These are phyloP conservation scores for Cystobasidium slooffiae DNA, from an alignment of 1,284 basidiomycete species.

Conservation along the genomic window DNA sequence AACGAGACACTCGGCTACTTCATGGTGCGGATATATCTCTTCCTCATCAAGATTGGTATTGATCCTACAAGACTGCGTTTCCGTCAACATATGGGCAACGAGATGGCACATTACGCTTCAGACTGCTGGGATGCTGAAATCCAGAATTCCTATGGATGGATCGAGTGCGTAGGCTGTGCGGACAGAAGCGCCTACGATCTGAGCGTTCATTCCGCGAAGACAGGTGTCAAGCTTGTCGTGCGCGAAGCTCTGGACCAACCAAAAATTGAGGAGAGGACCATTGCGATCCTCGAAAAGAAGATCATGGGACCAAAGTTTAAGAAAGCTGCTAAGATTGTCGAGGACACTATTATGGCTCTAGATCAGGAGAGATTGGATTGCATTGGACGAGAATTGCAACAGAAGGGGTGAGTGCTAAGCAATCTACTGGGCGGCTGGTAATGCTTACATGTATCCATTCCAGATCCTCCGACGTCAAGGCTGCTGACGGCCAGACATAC, in stretches of 20 bases:
- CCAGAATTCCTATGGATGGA: slow-evolving; percentile 92
- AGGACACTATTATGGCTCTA: slow-evolving; percentile 71
- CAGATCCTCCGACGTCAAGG: slow-evolving; percentile 52
- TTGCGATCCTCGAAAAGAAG: slow-evolving; percentile 85
- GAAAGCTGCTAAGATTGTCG: slow-evolving; percentile 75
- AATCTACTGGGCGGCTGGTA: slow-evolving; percentile 45
- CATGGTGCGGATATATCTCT: slow-evolving; percentile 87
- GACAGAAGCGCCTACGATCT: slow-evolving; percentile 95
- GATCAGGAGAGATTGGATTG: slow-evolving; percentile 71
- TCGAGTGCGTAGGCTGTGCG: slow-evolving; percentile 99
- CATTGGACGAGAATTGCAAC: slow-evolving; percentile 72
- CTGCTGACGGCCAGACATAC: slow-evolving; percentile 69
- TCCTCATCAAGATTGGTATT: slow-evolving; percentile 91
- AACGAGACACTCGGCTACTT: slow-evolving; percentile 99
- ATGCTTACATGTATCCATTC: slow-evolving; percentile 49
- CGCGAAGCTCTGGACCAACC: slow-evolving; percentile 84
- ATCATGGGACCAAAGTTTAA: slow-evolving; percentile 86
- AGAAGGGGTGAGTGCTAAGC: slow-evolving; percentile 66
- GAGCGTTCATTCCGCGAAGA: slow-evolving; percentile 63
- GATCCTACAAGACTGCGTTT: slow-evolving; percentile 83
- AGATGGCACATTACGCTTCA: slow-evolving; percentile 98
- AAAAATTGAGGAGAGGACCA: slow-evolving; percentile 72
- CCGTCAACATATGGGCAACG: slow-evolving; percentile 94
- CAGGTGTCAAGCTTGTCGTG: slow-evolving; percentile 61
- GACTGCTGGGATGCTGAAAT: slow-evolving; percentile 99